Base-by-base conservation (phyloP, 306 rosid species). In the Fagus crenata region DNA sequence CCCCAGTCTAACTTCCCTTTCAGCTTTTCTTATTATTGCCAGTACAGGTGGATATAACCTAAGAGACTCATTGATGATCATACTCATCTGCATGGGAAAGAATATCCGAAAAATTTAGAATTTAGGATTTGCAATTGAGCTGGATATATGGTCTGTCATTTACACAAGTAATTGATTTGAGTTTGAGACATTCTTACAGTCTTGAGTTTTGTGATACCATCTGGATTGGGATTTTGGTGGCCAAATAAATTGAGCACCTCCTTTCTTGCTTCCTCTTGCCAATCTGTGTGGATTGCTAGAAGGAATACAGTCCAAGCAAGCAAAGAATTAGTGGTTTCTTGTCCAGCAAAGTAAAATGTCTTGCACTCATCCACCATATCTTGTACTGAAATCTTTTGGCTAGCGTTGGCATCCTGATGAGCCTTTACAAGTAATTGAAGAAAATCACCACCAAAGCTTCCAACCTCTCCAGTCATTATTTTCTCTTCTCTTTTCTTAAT, bases 231-330 rank as follows among this genome's bases (percentile, higher is more conserved):
- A 43, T 43, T 43, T 43, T 43, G 49, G 7, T 43, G 49, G 49
- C 49, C 49, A 43, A 43, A 43, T 43, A 43, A 43, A 43, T 9
- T 43, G 13, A 43, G 49, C 49, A 43, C 13, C 51, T 83, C 83
- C 41, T 69, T 78, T 75, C 86, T 74, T 69, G 82, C 83, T 39
- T 75, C 43, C 35, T 68, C 83, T 78, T 83, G 86, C 83, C 86
- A 83, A n/a, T 83, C 83, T 9, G 80, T 39, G 40, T 83, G 77
- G 28, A 60, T 40, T 53, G 83, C 83, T 59, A 83, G 74, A 35
- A 83, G 83, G 39, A 78, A 46, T 8, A 76, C 53, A 67, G 80
- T 51, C 82, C 85, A 82, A 11, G 53, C 73, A 31, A 82, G 84
- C 76, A 76, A 55, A 49, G 67, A 67, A 12, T 72, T 72, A 8